Base-by-base conservation (phyloP, 148 eudicot species). In the Rhododendron griersonianum region DNA sequence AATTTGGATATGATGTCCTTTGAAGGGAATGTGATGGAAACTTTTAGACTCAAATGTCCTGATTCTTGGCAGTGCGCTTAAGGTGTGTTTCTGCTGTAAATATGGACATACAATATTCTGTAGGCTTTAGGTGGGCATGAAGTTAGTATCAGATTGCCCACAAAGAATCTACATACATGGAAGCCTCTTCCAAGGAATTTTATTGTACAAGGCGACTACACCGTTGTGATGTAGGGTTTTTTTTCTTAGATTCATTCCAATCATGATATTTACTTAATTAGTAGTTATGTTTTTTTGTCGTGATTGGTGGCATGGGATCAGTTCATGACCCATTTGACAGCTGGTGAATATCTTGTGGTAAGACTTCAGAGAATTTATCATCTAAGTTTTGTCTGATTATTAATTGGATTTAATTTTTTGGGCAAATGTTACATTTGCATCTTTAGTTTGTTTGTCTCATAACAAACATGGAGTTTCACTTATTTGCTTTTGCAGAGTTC, bases 61-160 rank as follows among this genome's bases (percentile, higher is more conserved):
- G 87, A 95, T 93, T 93, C 94, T 93, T 91, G 88, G 94, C 90
- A 89, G 87, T 61, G 82, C 86, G 78, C 89, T 35, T 88, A 83
- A 89, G 93, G 39, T 84, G 90, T 89, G 92, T 87, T 80, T 67
- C 83, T 89, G 93, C 90, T 88, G 94, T 96, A 92, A 96, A 92
- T 85, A 86, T 90, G 96, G 94, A 93, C 92, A 87, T 37, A 93
- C 59, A 94, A 30, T 84, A 73, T 89, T 83, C 21, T 73, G 90
- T 91, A 85, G 92, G 91, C 89, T 94, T 93, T 91, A 91, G 94
- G 91, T 90, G 92, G 93, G 92, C 88, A 82, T 86, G 88, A 50
- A 14, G 63, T 67, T 78, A 89, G 89, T 23, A 55, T 51, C 75
- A 65, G 16, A 63, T 84, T 84, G 82, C 80, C 83, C 80, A 61